Base-by-base conservation (phyloP, 1,284 basidiomycete genomes). In the Tremellales sp. region DNA sequence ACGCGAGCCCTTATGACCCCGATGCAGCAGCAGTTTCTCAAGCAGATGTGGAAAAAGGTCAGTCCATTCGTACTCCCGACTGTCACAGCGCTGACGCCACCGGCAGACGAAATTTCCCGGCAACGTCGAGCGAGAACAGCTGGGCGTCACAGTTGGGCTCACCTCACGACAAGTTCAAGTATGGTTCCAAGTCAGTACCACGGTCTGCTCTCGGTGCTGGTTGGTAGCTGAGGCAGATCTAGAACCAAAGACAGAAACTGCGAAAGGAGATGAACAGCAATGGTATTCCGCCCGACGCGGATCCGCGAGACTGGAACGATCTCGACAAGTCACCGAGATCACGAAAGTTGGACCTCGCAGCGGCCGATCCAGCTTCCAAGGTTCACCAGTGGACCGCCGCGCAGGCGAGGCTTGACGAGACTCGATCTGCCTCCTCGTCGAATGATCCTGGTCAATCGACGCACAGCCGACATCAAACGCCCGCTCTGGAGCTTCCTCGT, bases 131-230 rank as follows among this genome's bases (percentile, higher is more conserved):
- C 52, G 72, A 25, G 65, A 72, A 29, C 48, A 49, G 1, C 48
- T 71, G n/a, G 68, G 64, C 3, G 43, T 47, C 11, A 52, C 64
- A 21, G 67, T 70, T 36, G 65, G 61, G 1, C 46, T 74, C 25
- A 69, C 69, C 3, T 51, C 67, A 3, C 62, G 72, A 0, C 72
- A 74, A 52, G 68, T 74, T 1, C 72, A 74, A 50, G 72, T 74
- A 1, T 74, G 72, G 72, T 74, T 74, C 41, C 72, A 74, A 51
- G 72, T 71, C 45, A 35, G 68, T 61, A n/a, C 10, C 6, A 3
- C n/a, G n/a, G 29, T 24, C 23, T 29, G 8, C 21, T 15, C 15
- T 23, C 10, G 24, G 26, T 25, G 6, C 29, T 46, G 19, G 41
- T 24, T 6, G 10, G 12, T 19, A 25, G 7, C n/a, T 36, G 12